These are phyloP conservation scores for Aureobasidium sp. DNA, from an alignment of 2,329 filamentous ascomycete genomes.

Conservation along the genomic window DNA sequence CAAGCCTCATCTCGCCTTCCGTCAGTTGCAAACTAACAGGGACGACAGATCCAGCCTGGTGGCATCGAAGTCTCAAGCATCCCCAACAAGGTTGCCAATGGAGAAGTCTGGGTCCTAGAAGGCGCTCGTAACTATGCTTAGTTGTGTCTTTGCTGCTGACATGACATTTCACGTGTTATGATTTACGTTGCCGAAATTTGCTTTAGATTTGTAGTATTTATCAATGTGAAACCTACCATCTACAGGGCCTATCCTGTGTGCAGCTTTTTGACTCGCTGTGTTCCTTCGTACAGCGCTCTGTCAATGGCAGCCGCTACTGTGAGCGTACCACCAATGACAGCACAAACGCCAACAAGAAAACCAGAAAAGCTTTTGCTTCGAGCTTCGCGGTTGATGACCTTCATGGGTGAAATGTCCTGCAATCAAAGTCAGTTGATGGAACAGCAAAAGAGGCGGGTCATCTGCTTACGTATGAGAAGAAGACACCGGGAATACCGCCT, in stretches of 20 bases:
- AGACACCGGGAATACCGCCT: slow-evolving; percentile 92
- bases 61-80: slow-evolving; percentile 69
- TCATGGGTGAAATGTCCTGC: slow-evolving; percentile 98
- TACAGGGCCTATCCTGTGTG: slow-evolving; percentile 46
- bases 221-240: not conserved
- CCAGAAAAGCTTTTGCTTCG: slow-evolving; percentile 82
- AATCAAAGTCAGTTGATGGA: not conserved
- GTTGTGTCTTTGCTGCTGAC: not conserved
- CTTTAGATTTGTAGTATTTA: not conserved
- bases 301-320: slow-evolving; percentile 94
- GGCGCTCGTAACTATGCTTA: slow-evolving; percentile 50
- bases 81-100: slow-evolving; percentile 72
- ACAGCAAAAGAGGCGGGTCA: too few relatives aligned
- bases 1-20: not conserved
- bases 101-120: slow-evolving; percentile 75
- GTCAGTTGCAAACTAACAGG: slow-evolving; percentile 10
- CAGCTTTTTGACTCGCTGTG: slow-evolving; percentile 78
- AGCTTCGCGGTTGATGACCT: slow-evolving; percentile 94
- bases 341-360: slow-evolving; percentile 90
- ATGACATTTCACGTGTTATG: not conserved
- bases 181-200: not conserved
- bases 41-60: slow-evolving; percentile 64
- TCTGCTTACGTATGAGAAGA: slow-evolving; percentile 86
- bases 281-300: slow-evolving; percentile 83
- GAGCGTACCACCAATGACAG: slow-evolving; percentile 87